Percentiles rank a stretch among this genome's conserved stretches.
Conservation (phyloP, 768 basidiomycete species). For the Dictyophora rubrovolvata region DNA sequence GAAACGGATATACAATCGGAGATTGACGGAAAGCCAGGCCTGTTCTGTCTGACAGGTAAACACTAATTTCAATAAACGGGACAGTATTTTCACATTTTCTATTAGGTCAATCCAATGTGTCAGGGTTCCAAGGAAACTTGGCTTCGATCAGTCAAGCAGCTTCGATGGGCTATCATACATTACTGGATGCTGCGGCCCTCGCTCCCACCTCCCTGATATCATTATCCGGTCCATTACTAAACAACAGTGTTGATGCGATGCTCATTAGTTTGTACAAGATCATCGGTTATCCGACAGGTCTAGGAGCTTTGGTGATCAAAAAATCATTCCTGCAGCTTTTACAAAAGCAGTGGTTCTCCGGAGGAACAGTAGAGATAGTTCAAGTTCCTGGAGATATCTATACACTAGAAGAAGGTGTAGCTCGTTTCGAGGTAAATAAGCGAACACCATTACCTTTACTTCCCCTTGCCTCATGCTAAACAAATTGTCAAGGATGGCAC, state of each 20-base stretch:
- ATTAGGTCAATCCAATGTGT: constrained; percentile 74
- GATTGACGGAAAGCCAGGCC: neutral
- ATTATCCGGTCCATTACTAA: constrained; percentile 30
- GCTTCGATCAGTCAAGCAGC: constrained; percentile 54
- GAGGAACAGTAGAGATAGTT: constrained; percentile 75
- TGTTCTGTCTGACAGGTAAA: neutral
- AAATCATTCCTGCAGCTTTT: constrained; percentile 52
- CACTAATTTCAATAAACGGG: neutral
- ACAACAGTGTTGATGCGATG: constrained; percentile 10
- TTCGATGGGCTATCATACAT: constrained; percentile 56
- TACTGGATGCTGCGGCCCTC: constrained; percentile 77
- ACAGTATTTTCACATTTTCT: neutral
- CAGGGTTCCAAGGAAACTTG: constrained; percentile 62
- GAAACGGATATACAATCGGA: neutral
- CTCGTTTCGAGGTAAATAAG: constrained; percentile 62
- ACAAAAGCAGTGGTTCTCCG: constrained; percentile 64
- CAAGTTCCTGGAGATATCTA: constrained; percentile 69
- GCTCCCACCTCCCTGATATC: constrained; percentile 63
- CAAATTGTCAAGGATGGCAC: constrained; percentile 62
- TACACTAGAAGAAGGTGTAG: constrained; percentile 42
- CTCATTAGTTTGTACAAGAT: constrained; percentile 14
- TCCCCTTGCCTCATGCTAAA: neutral
- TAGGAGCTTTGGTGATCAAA: constrained; percentile 10
- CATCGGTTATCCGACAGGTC: constrained; percentile 11
- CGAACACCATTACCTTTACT: neutral